Evolutionary conservation across 345 rosid genomes (phyloP), one percentile per base, ranked within the genome.

Genomic region (Trapa incisa): DNA sequence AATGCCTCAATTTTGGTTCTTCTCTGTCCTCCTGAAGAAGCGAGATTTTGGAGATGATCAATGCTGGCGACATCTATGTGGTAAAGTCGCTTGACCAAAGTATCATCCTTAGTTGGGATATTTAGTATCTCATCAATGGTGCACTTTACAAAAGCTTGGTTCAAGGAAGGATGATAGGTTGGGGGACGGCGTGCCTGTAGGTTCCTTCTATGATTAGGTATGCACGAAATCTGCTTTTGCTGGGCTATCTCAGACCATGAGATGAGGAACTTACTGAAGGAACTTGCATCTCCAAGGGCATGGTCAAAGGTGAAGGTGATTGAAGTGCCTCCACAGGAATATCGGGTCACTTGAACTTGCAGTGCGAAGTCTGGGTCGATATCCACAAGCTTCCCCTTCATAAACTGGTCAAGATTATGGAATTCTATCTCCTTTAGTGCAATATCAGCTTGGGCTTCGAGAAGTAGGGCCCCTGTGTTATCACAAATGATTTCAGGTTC

Each of bases 1-100:
- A 89, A 86, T 17, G 95, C 98, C 78, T 92, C 92, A 5, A 89
- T 85, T 77, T 89, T 87, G 2, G 96, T 86, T 79, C 82, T 80
- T 47, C 68, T 82, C 61, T 64, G 75, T 52, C 92, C 86, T 5
- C 77, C 60, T 1, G 64, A 70, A 43, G 74, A 78, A 6, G 96
- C 92, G 17, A 79, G 81, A 63, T 56, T 75, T 36, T 87, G 98
- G 72, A 92, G 76, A 45, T 60, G 66, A 32, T 77, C 70, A 65
- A 92, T 79, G 76, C 77, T 80, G 1, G 82, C 76, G 17, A 74
- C 80, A 33, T 86, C 84, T 15, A 92, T 77, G 62, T 81, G 80
- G 68, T 92, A 87, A 54, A 89, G 92, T 65, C 96, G 95, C 78
- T 86, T 87, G 62, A 87, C 74, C 70, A 74, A 66, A 66, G 68